Conservation (phyloP, 257 asterid species). For the Solanum dulcamara region DNA sequence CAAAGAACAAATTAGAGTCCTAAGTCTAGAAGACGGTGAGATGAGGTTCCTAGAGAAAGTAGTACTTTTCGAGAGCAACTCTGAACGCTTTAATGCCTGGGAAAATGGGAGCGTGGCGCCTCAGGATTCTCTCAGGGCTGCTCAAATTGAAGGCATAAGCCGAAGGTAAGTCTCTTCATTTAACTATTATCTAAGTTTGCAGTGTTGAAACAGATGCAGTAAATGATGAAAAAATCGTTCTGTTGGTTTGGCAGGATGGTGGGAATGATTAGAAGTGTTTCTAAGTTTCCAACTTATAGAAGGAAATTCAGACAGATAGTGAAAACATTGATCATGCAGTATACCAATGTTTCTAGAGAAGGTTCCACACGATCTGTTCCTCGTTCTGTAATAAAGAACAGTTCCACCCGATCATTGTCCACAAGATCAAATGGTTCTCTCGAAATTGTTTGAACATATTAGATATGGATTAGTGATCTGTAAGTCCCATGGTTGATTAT, state of each 20-base stretch:
- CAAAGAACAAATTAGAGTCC: slow-evolving; percentile 69
- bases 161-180: slow-evolving; percentile 43
- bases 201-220: background rate
- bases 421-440: slow-evolving; percentile 32
- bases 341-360: slow-evolving; percentile 27
- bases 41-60: slow-evolving; percentile 54
- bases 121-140: slow-evolving; percentile 60
- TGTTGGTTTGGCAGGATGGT: slow-evolving; percentile 49
- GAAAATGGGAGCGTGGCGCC: slow-evolving; percentile 61
- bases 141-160: slow-evolving; percentile 82
- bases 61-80: slow-evolving; percentile 42
- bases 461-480: background rate
- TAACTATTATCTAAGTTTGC: background rate
- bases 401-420: slow-evolving; percentile 27
- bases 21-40: slow-evolving; percentile 64
- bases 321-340: slow-evolving; percentile 32
- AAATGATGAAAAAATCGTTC: background rate
- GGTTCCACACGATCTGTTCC: slow-evolving; percentile 29
- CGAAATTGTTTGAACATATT: slow-evolving; percentile 36
- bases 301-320: slow-evolving; percentile 73
- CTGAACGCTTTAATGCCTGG: slow-evolving; percentile 56
- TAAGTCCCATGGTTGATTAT: background rate
- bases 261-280: slow-evolving; percentile 53
- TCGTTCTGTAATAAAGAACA: slow-evolving; percentile 22
- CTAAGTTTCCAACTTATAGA: slow-evolving; percentile 76